These are phyloP conservation scores for Cenchrus purpureus DNA, from an alignment of 176 grass and related monocot genomes.

Conservation along the genomic window DNA sequence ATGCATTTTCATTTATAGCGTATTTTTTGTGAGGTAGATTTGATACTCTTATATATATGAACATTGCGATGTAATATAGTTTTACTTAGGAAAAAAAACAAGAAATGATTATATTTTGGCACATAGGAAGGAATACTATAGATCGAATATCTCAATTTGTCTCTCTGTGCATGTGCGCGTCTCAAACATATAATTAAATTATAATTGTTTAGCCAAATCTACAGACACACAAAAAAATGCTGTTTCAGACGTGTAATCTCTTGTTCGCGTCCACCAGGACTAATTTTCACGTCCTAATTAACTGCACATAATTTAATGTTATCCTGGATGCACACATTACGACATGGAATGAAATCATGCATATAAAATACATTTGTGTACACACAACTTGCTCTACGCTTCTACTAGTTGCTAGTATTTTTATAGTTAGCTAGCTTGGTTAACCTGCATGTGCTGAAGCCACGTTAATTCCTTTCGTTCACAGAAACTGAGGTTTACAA, in stretches of 20 bases:
- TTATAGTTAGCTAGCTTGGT: neutral
- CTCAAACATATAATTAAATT: neutral
- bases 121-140: no score
- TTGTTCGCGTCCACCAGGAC: neutral
- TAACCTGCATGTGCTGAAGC: neutral
- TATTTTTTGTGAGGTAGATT: no score
- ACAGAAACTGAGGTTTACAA: neutral
- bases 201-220: neutral
- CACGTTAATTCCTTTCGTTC: neutral
- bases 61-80: no score
- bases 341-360: neutral
- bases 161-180: neutral
- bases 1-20: no score
- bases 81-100: no score
- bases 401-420: slow-evolving; percentile 10
- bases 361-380: neutral
- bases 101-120: no score
- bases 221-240: no score
- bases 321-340: neutral
- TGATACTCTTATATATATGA: no score
- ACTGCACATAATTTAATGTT: neutral
- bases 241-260: no score
- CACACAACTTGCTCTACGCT: neutral
- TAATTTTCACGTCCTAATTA: neutral
- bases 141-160: neutral